Percentiles rank a stretch among this genome's conserved stretches.
These are phyloP conservation scores for Scheffersomyces spartinae DNA, from an alignment of 805 yeast species.

Conservation along the genomic window DNA sequence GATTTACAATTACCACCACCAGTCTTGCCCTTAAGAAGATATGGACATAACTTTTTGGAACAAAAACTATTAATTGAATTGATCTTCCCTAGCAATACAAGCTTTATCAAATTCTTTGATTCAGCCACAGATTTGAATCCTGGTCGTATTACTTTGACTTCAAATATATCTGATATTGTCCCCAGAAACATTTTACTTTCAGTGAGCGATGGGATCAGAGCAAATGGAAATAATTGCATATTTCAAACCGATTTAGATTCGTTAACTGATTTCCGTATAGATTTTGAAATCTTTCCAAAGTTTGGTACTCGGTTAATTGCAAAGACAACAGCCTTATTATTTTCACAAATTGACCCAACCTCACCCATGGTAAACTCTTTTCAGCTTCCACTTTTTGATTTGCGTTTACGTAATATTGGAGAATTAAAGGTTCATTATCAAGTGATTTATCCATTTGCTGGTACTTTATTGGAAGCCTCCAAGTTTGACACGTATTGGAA, in stretches of 20 bases:
- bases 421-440: constrained; percentile 67
- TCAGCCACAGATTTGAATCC: constrained; percentile 39
- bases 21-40: constrained; percentile 81
- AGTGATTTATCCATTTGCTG: constrained; percentile 81
- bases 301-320: constrained; percentile 91
- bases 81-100: constrained; percentile 41
- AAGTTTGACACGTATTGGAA: constrained; percentile 97
- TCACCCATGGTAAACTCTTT: constrained; percentile 29
- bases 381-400: constrained; percentile 68
- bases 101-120: constrained; percentile 35
- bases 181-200: constrained; percentile 84
- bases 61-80: constrained; percentile 78
- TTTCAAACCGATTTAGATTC: constrained; percentile 78
- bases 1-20: constrained; percentile 93
- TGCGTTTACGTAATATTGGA: constrained; percentile 73
- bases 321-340: constrained; percentile 69
- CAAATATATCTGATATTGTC: constrained; percentile 66
- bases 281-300: constrained; percentile 85
- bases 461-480: constrained; percentile 73
- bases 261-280: constrained; percentile 50
- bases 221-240: constrained; percentile 47
- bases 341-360: constrained; percentile 26
- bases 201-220: constrained; percentile 40
- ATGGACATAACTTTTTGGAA: constrained; percentile 93
- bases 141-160: constrained; percentile 74